These are phyloP conservation scores for Curvularia verruculosa DNA, from an alignment of 2,329 filamentous ascomycete species.

Conservation along the genomic window DNA sequence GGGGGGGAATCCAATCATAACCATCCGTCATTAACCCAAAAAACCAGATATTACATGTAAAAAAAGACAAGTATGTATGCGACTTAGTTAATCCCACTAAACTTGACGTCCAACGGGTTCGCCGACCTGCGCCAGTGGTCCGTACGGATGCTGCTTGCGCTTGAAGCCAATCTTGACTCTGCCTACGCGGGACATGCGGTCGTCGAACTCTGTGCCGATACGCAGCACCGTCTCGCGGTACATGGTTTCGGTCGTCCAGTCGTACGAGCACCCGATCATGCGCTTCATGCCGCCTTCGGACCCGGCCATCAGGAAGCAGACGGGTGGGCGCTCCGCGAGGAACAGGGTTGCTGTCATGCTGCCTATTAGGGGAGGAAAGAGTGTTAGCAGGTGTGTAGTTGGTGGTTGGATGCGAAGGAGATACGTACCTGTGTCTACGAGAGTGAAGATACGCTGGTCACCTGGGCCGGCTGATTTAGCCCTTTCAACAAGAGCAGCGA, in stretches of 20 bases:
- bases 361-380: constrained; percentile 30
- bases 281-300: constrained; percentile 56
- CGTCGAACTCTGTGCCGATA: constrained; percentile 49
- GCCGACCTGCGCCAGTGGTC: constrained; percentile 35
- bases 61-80: too few species aligned
- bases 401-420: not conserved
- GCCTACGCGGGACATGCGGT: constrained; percentile 44
- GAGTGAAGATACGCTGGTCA: constrained; percentile 36
- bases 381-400: not conserved
- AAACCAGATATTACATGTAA: too few species aligned
- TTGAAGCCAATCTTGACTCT: constrained; percentile 44
- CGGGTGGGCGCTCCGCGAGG: constrained; percentile 49
- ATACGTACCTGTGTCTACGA: constrained; percentile 44
- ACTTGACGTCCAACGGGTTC: constrained; percentile 29
- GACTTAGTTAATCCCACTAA: not conserved
- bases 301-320: constrained; percentile 53
- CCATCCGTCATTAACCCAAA: too few species aligned
- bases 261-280: constrained; percentile 55
- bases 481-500: constrained; percentile 28
- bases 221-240: constrained; percentile 55
- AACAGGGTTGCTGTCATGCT: constrained; percentile 55
- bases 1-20: not conserved
- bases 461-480: constrained; percentile 31
- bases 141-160: constrained; percentile 39
- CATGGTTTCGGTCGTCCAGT: constrained; percentile 51